Evolutionary conservation across 805 yeast species (phyloP).

Genomic region (Kregervanrija fluxuum): DNA sequence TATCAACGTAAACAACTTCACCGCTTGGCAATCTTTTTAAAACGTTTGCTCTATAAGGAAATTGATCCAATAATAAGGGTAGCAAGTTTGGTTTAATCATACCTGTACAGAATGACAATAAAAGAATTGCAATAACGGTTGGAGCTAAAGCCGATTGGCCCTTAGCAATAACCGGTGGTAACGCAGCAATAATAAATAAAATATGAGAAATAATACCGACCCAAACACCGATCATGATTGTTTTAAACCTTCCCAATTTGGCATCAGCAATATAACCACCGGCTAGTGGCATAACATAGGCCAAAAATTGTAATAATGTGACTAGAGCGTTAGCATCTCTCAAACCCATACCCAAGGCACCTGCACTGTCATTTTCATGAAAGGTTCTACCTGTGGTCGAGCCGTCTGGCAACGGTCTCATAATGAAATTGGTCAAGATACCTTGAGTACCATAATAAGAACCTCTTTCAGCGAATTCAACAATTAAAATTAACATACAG

Average conservation of each 20-base stretch:
- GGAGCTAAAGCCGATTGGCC: slow-evolving; percentile 34
- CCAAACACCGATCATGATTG: slow-evolving; percentile 43
- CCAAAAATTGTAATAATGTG: slow-evolving; percentile 38
- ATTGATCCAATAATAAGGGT: slow-evolving; percentile 51
- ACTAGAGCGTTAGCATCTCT: slow-evolving; percentile 41
- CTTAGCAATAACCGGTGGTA: slow-evolving; percentile 35
- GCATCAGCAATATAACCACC: slow-evolving; percentile 50
- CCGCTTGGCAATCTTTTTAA: slow-evolving; percentile 56
- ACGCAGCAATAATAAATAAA: slow-evolving; percentile 41
- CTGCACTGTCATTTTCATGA: slow-evolving; percentile 30
- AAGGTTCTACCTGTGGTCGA: slow-evolving; percentile 36
- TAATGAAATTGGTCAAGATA: slow-evolving; percentile 40
- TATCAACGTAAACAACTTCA: slow-evolving; percentile 52
- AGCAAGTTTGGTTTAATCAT: slow-evolving; percentile 47
- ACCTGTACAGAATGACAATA: slow-evolving; percentile 42
- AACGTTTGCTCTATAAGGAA: slow-evolving; percentile 51
- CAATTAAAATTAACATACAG: slow-evolving; percentile 42
- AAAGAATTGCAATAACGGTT: slow-evolving; percentile 33
- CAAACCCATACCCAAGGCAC: slow-evolving; percentile 43
- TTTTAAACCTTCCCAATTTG: slow-evolving; percentile 37
- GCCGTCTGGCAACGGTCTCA: slow-evolving; percentile 44
- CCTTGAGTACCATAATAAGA: slow-evolving; percentile 43
- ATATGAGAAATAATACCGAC: slow-evolving; percentile 42
- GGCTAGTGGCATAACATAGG: slow-evolving; percentile 43
- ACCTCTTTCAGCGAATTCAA: slow-evolving; percentile 50